These are phyloP conservation scores for Tritrichomonas musculus DNA, from an alignment of 208 protist species.

Conservation along the genomic window DNA sequence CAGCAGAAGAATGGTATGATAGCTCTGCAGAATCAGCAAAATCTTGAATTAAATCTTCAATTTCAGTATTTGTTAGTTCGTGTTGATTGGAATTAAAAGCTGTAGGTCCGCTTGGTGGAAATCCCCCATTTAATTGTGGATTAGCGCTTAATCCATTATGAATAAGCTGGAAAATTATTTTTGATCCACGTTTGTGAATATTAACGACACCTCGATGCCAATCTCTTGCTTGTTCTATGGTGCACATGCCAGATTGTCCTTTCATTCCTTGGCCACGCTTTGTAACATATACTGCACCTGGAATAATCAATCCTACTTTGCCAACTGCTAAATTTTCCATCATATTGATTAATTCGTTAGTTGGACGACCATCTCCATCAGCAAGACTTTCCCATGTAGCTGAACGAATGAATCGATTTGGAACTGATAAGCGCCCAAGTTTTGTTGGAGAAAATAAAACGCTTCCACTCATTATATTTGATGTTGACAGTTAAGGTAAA, in stretches of 20 bases:
- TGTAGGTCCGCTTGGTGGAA: neutral
- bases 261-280: neutral
- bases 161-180: neutral
- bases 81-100: neutral
- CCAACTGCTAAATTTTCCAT: neutral
- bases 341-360: neutral
- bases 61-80: neutral
- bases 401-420: neutral
- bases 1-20: neutral
- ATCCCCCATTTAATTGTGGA: neutral
- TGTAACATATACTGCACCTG: neutral
- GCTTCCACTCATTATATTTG: too few species aligned
- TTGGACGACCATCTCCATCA: neutral
- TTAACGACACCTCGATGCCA: neutral
- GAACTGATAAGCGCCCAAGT: neutral
- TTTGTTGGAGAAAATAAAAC: neutral
- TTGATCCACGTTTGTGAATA: neutral
- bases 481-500: too few species aligned
- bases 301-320: neutral
- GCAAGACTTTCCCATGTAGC: neutral
- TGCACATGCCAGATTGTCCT: neutral
- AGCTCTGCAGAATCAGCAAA: neutral
- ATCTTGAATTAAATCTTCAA: neutral
- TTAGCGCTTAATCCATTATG: neutral
- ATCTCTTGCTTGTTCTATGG: neutral